Evolutionary conservation across 768 basidiomycete genomes (phyloP), one percentile per base, ranked within the genome.

Genomic region (Macrolepiota albuminosa): DNA sequence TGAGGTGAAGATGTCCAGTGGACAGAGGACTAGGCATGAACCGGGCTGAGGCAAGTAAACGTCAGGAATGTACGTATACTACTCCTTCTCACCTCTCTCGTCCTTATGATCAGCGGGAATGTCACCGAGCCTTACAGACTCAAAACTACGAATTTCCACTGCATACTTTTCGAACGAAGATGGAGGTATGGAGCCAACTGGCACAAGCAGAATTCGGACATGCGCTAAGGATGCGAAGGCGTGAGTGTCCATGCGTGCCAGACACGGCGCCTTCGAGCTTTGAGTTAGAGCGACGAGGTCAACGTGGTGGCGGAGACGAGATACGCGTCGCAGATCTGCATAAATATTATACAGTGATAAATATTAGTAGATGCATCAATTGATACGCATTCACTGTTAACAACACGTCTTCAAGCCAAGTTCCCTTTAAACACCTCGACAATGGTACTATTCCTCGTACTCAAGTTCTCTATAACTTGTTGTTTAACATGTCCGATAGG

Each of bases 191-290:
- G 82, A 73, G 40, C 93, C 93, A 11, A 98, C 86, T 16, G 96
- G 95, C 16, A 97, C 73, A 60, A 98, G 82, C 21, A 98, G 83
- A 51, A 98, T 82, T 59, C 83, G 86, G 58, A 98, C 78, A 70
- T 92, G 91, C 21, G 92, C 94, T 50, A 96, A 83, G 21, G 91
- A 90, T 26, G 87, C 88, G 68, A 93, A 95, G 14, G 84, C 78
- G 73, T 84, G 76, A 53, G 80, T 79, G 68, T 86, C 88, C 89
- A 92, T 92, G 66, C 66, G 66, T 57, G 16, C 49, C 48, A 62
- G 48, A 48, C 62, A 53, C 61, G 43, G 60, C 48, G 40, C 37
- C 61, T 46, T 43, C 31, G 36, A 58, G 52, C 48, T 59, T 47
- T 36, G 18, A 21, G 33, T 54, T 34, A 54, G 33, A 49, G 33